Evolutionary conservation across 768 basidiomycete genomes (phyloP).

Genomic region (Auriscalpium orientale): DNA sequence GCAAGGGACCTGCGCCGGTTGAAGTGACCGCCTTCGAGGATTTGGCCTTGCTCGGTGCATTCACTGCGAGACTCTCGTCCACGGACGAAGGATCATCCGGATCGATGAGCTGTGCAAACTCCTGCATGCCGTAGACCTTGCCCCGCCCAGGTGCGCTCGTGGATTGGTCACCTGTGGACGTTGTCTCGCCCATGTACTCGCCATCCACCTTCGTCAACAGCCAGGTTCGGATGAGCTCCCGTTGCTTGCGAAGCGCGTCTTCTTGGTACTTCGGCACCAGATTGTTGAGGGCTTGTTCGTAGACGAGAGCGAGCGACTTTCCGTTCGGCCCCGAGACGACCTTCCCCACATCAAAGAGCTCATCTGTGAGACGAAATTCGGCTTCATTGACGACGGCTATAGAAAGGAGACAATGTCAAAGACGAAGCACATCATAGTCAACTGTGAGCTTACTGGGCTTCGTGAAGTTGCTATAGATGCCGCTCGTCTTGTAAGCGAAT

Average conservation of each 20-base stretch:
- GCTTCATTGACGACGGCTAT: constrained; percentile 20
- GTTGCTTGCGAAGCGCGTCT: constrained; percentile 16
- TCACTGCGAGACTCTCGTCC: background rate
- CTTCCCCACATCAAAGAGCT: constrained; percentile 19
- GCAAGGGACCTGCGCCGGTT: constrained; percentile 14
- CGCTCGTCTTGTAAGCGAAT: constrained; percentile 24
- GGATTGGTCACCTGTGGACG: background rate
- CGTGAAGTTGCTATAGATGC: constrained; percentile 23
- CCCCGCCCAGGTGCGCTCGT: background rate
- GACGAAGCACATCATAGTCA: background rate
- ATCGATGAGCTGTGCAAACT: background rate
- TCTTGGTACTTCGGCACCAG: constrained; percentile 17
- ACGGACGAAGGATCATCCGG: background rate
- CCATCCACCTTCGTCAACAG: constrained; percentile 19
- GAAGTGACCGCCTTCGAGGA: constrained; percentile 17
- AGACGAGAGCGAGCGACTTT: constrained; percentile 21
- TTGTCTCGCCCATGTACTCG: background rate
- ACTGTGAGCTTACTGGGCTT: constrained; percentile 11
- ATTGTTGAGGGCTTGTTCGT: constrained; percentile 23
- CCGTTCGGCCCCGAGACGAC: constrained; percentile 22
- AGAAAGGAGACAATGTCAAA: background rate
- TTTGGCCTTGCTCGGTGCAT: background rate
- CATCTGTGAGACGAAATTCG: constrained; percentile 23
- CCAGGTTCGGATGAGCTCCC: constrained; percentile 22
- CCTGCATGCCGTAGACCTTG: background rate